Evolutionary conservation across 805 yeast species (phyloP), one percentile per base, ranked within the genome.

Genomic region (Candida hispaniensis): DNA sequence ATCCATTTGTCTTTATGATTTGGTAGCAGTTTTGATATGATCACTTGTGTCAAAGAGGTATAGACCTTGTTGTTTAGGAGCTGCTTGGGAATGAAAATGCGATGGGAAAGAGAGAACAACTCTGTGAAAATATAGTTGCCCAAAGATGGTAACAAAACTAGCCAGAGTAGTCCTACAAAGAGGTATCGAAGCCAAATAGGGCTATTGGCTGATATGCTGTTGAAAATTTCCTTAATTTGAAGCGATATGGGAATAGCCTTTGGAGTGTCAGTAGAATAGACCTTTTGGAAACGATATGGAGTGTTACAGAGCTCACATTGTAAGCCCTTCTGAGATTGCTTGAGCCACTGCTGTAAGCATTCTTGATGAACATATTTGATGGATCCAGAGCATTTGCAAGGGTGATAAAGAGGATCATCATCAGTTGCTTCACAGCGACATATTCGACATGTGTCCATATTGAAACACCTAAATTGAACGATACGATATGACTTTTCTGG

Each of bases 381-480:
- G 9, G 94, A 79, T 2, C 99, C 99, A 35, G 83, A 67, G 58
- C 98, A 91, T 49, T 72, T 76, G 58, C 99, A 91, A 3, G 98
- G 98, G 55, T 80, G 86, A 44, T 70, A 77, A 28, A 91, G 61
- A 3, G 95, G 95, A 44, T 80, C 82, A 1, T 69, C 73, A 0
- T 58, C 60, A 0, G 91, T 72, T n/a, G 71, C 86, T 47, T 83
- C 97, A 22, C 93, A 88, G 34, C 95, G 78, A 53, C 98, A 91
- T 28, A 91, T 86, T 41, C 98, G 78, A 56, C 98, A 91, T 3
- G 77, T 67, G 18, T 63, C 66, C 41, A 67, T 77, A 23, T 30
- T 3, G 7, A 22, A n/a, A n/a, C n/a, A n/a, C n/a, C n/a, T n/a
- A n/a, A n/a, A n/a, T n/a, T n/a, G n/a, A n/a, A n/a, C n/a, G n/a